Evolutionary conservation across 352 stramenopile species (phyloP).

Genomic region (Phytophthora nicotianae): DNA sequence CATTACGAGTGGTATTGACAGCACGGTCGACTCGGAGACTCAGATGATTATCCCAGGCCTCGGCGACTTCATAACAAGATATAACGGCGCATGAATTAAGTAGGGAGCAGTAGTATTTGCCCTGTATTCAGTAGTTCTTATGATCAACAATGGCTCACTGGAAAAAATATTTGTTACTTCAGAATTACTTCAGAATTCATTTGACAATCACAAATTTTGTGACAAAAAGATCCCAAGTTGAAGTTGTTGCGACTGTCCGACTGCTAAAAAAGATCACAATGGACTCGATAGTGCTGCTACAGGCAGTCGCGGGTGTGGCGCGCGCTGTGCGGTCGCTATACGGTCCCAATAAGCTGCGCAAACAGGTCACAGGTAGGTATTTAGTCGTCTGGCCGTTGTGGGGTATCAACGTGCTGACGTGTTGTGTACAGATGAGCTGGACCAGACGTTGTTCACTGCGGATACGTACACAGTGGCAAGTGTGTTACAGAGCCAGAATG

Average conservation of each 20-base stretch:
- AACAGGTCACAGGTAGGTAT: slow-evolving; percentile 27
- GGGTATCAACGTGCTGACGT: neutral
- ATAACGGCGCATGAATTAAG: slow-evolving; percentile 30
- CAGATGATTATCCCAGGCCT: slow-evolving; percentile 38
- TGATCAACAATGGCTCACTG: no score
- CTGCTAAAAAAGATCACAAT: neutral
- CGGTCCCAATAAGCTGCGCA: slow-evolving; percentile 32
- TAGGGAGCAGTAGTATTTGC: neutral
- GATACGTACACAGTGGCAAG: slow-evolving; percentile 30
- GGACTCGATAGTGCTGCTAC: slow-evolving; percentile 15
- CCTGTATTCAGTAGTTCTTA: no score
- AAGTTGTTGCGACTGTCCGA: neutral
- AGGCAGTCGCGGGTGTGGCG: slow-evolving; percentile 23
- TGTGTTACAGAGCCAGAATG: slow-evolving; percentile 30
- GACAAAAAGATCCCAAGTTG: neutral
- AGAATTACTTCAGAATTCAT: neutral
- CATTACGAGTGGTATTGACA: slow-evolving; percentile 41
- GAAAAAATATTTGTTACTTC: neutral
- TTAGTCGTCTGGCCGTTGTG: neutral
- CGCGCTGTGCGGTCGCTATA: slow-evolving; percentile 31
- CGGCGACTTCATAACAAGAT: slow-evolving; percentile 47
- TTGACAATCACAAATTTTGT: neutral
- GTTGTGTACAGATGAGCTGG: slow-evolving; percentile 21
- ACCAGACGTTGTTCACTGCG: slow-evolving; percentile 26
- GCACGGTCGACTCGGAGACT: slow-evolving; percentile 24